Conservation (phyloP, 345 rosid species). For the Mangifera indica region DNA sequence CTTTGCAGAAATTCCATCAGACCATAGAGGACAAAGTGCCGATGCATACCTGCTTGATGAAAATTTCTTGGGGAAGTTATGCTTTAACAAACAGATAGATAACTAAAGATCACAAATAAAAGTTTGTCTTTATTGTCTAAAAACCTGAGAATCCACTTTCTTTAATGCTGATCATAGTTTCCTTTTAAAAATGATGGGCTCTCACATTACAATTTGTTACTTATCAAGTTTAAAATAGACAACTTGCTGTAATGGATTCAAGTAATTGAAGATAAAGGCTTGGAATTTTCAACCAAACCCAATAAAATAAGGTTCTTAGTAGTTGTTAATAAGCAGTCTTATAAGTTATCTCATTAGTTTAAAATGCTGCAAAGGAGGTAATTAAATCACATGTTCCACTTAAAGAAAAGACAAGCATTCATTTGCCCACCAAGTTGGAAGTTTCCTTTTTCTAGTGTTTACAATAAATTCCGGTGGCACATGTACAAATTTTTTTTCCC, state of each 20-base stretch:
- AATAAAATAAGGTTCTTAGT: neutral
- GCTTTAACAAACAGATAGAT: neutral
- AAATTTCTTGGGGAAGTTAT: neutral
- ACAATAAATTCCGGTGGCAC: neutral
- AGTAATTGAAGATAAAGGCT: neutral
- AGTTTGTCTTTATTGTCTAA: conserved; percentile 1
- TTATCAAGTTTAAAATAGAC: neutral
- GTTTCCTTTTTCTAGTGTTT: neutral
- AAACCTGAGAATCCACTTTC: neutral
- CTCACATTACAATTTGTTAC: neutral
- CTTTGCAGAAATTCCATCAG: conserved; percentile 82
- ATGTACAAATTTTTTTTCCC: neutral
- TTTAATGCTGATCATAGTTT: neutral
- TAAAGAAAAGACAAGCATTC: neutral
- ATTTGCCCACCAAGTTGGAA: neutral
- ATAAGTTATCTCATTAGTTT: neutral
- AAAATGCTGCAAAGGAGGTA: too few species aligned
- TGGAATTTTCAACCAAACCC: neutral
- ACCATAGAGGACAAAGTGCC: conserved; percentile 91
- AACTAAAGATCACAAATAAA: neutral
- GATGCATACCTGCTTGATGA: conserved; percentile 71
- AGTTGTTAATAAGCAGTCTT: neutral
- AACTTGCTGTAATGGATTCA: neutral
- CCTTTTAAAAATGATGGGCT: neutral
- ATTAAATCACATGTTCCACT: neutral